Evolutionary conservation across 306 rosid genomes (phyloP), one percentile per base, ranked within the genome.

Genomic region (Ochetophila trinervis): DNA sequence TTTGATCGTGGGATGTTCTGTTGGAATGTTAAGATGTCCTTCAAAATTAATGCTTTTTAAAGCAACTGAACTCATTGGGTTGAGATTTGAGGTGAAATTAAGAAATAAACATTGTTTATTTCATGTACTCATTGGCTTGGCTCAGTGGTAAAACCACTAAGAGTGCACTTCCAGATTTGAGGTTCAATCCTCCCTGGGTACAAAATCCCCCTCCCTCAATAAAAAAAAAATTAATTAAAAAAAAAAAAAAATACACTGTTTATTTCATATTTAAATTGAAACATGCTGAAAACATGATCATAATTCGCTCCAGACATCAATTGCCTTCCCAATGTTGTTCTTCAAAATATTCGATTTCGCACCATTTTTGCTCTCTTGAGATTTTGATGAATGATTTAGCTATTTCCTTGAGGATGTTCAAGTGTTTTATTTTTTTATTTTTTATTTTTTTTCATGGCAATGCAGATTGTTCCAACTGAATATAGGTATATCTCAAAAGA

Each of bases 401-500:
- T 54, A 53, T 8, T 12, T 67, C 18, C 53, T 34, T 18, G 48
- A 16, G 47, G 63, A 47, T 62, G 7, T 24, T 20, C 57, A 32
- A 45, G 8, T 24, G 6, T 65, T 19, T n/a, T n/a, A n/a, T n/a
- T n/a, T n/a, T n/a, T n/a, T n/a, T n/a, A n/a, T n/a, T n/a, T n/a
- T n/a, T n/a, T n/a, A n/a, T n/a, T n/a, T 57, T 15, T 64, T 65
- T 67, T 56, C 20, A 14, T 22, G 70, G 64, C 62, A 30, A 57
- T 83, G 88, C 95, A 94, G 99, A 76, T 94, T 74, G 97, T 94
- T 71, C 99, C 97, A 10, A 94, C 99, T 22, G 97, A 94, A 70
- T 90, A 94, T 63, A 83, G 82, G 74, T 94, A 90, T 65, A 78
- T 88, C 71, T 90, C 90, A 27, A 94, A 86, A 77, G 91, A 90